Evolutionary conservation across 208 protist species (phyloP).

Genomic region (Naegleria fowleri): DNA sequence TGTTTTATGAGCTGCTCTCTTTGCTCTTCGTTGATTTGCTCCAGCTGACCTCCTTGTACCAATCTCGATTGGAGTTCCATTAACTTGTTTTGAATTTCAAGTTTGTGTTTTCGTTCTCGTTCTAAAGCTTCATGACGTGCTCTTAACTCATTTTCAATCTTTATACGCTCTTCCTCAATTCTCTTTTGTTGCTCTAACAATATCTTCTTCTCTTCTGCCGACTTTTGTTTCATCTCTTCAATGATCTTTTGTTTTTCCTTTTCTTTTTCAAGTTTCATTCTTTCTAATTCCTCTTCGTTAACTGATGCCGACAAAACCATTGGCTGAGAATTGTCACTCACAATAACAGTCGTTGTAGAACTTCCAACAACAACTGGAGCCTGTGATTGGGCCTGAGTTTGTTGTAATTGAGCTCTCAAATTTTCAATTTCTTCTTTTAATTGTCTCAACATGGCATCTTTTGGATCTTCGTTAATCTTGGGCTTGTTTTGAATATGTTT

Average conservation of each 20-base stretch:
- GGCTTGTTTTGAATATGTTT: slow-evolving; percentile 60
- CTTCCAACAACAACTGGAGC: neutral
- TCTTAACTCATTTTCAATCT: neutral
- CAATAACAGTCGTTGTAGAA: neutral
- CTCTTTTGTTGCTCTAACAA: neutral
- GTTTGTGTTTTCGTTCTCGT: neutral
- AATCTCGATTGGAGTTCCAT: neutral
- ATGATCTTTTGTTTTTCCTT: slow-evolving; percentile 7
- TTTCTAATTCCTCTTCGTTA: neutral
- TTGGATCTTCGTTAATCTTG: slow-evolving; percentile 60
- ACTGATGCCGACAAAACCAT: neutral
- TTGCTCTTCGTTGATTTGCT: slow-evolving; percentile 33
- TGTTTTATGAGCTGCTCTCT: slow-evolving; percentile 36
- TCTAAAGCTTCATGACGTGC: neutral
- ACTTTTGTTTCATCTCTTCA: slow-evolving; percentile 12
- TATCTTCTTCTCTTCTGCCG: neutral
- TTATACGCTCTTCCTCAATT: slow-evolving; percentile 8
- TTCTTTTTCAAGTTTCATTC: neutral
- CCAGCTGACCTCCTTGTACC: neutral
- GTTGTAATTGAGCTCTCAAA: slow-evolving; percentile 28
- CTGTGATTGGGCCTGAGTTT: neutral
- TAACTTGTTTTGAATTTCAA: neutral
- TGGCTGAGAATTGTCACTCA: neutral
- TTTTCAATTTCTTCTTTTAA: slow-evolving; percentile 47
- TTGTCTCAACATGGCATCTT: slow-evolving; percentile 51